Conservation (phyloP, 225 moss, liverwort and hornwort species). For the Marchantia paleacea region DNA sequence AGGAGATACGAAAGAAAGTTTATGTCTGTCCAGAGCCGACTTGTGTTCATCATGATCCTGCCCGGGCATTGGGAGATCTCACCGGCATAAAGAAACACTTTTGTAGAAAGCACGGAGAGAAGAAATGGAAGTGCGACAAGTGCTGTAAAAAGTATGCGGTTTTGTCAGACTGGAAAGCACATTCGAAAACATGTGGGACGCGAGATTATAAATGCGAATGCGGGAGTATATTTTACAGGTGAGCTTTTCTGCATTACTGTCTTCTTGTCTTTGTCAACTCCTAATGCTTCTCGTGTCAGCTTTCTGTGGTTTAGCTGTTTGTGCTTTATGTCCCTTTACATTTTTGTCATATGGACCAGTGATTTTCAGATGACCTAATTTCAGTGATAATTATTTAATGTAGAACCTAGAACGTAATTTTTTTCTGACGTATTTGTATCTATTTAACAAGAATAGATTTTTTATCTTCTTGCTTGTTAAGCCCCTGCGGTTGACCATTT, state of each 20-base stretch:
- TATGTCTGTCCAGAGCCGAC: conserved; percentile 99
- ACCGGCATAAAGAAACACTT: conserved; percentile 99
- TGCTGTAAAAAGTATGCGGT: conserved; percentile 99
- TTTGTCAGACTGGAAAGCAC: conserved; percentile 99
- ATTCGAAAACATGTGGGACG: conserved; percentile 98
- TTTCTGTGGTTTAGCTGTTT: neutral
- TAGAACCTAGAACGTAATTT: too few relatives aligned
- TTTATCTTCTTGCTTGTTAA: too few relatives aligned
- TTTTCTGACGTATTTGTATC: too few relatives aligned
- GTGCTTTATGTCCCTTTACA: neutral
- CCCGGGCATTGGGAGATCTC: conserved; percentile 97
- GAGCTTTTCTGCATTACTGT: conserved; percentile 5
- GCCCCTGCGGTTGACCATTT: too few relatives aligned
- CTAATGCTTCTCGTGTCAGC: neutral
- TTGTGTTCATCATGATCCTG: conserved; percentile 99
- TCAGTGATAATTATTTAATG: too few relatives aligned
- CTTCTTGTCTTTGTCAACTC: neutral
- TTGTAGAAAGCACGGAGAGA: conserved; percentile 99
- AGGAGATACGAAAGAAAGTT: conserved; percentile 98
- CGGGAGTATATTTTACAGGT: conserved; percentile 99
- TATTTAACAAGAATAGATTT: too few relatives aligned
- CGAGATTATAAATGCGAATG: conserved; percentile 99
- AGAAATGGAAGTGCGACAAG: conserved; percentile 99
- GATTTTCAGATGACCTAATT: too few relatives aligned
- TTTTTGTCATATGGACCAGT: too few relatives aligned